phyloP scores from a whole-genome alignment of 495 filamentous ascomycete species.

The Penicillium longicatenatum region DNA sequence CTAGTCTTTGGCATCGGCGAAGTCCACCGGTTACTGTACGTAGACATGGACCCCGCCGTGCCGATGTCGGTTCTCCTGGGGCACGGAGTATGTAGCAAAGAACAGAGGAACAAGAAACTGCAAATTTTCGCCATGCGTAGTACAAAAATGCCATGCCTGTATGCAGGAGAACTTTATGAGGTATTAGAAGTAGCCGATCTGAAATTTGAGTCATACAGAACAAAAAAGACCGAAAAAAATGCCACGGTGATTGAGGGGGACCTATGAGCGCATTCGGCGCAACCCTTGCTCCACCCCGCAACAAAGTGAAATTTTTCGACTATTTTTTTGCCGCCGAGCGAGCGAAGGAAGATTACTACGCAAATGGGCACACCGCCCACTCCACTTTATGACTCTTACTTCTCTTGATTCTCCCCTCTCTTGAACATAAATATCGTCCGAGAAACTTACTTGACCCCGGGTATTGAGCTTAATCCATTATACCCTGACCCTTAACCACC shows the following conservation, averaged over 20 bases:
- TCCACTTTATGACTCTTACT: conserved; percentile 32
- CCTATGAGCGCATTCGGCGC: conserved; percentile 19
- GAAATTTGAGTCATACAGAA: background rate
- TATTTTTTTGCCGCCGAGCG: conserved; percentile 29
- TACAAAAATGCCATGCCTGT: background rate
- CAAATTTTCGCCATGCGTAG: background rate
- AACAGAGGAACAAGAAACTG: background rate
- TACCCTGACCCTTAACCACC: conserved; percentile 1
- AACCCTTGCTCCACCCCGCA: conserved; percentile 19
- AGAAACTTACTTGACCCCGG: conserved; percentile 1
- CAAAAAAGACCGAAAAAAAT: background rate
- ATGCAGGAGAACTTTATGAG: background rate
- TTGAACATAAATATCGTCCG: conserved; percentile 19
- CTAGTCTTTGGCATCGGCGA: background rate
- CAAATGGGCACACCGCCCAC: conserved; percentile 27
- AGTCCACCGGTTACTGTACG: conserved; percentile 7
- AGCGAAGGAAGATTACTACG: conserved; percentile 28
- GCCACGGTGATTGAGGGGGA: background rate
- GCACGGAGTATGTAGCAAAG: background rate
- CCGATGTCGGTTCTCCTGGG: conserved; percentile 11
- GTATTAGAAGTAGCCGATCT: background rate
- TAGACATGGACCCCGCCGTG: conserved; percentile 5
- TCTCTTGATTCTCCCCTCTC: conserved; percentile 9
- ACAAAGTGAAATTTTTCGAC: conserved; percentile 26
- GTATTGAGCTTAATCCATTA: conserved; percentile 6